phyloP scores from a whole-genome alignment of 2,329 filamentous ascomycete species.

The Phialophora macrospora region DNA sequence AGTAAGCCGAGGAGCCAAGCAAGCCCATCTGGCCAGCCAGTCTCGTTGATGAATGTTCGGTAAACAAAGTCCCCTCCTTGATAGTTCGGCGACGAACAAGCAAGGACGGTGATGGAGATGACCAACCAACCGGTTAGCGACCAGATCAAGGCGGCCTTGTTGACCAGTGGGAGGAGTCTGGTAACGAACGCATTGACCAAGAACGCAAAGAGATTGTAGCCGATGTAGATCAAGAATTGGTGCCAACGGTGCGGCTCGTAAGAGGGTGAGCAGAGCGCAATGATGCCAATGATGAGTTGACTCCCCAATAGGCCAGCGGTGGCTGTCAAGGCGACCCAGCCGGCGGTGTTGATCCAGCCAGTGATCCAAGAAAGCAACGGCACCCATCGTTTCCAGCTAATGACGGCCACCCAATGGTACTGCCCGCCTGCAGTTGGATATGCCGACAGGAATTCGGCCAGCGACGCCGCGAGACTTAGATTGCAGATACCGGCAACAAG shows the following conservation, averaged over 20 bases:
- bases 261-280: constrained; percentile 63
- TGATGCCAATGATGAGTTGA: constrained; percentile 68
- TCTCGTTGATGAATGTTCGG: constrained; percentile 67
- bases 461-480: constrained; percentile 68
- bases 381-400: constrained; percentile 65
- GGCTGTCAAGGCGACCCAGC: constrained; percentile 62
- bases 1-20: constrained; percentile 53
- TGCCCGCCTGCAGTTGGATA: constrained; percentile 57
- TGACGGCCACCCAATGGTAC: constrained; percentile 72
- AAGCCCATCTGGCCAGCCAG: constrained; percentile 71
- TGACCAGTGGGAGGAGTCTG: constrained; percentile 66
- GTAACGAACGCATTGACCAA: constrained; percentile 69
- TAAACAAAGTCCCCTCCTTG: constrained; percentile 64
- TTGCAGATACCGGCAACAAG: constrained; percentile 70
- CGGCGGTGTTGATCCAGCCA: constrained; percentile 59
- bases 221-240: constrained; percentile 74
- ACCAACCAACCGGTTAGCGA: constrained; percentile 70
- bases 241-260: constrained; percentile 69
- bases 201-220: constrained; percentile 65
- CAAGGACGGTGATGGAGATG: constrained; percentile 71
- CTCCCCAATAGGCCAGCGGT: constrained; percentile 71
- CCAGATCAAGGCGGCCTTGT: constrained; percentile 73
- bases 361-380: constrained; percentile 69
- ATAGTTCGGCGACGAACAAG: constrained; percentile 68
- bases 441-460: constrained; percentile 70